Evolutionary conservation across 2,329 filamentous ascomycete species (phyloP).

Genomic region (Zalaria obscura): DNA sequence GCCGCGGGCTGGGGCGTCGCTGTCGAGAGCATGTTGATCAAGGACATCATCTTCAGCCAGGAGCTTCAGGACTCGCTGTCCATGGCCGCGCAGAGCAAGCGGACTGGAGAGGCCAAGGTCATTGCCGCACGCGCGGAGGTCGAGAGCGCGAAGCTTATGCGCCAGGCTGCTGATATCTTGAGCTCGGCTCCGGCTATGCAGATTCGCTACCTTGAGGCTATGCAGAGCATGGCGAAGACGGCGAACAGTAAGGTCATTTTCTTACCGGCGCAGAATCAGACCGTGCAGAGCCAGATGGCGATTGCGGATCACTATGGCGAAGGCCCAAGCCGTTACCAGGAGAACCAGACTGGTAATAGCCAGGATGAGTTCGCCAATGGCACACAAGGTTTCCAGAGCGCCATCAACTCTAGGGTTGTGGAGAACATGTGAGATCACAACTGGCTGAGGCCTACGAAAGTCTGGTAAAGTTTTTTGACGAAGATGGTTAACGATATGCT

Average conservation of each 20-base stretch:
- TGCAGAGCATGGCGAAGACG: conserved; percentile 96
- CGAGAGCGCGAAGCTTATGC: conserved; percentile 87
- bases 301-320: conserved; percentile 38
- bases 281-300: conserved; percentile 39
- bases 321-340: conserved; percentile 35
- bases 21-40: conserved; percentile 97
- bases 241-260: conserved; percentile 83
- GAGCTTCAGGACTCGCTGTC: conserved; percentile 92
- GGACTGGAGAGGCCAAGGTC: conserved; percentile 95
- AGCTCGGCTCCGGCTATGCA: conserved; percentile 92
- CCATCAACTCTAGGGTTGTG: conserved; percentile 67
- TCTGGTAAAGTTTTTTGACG: no score
- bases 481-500: no score
- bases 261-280: conserved; percentile 49
- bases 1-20: conserved; percentile 87
- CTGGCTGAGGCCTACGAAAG: no score
- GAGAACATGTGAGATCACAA: conserved; percentile 59
- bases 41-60: conserved; percentile 94
- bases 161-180: conserved; percentile 81
- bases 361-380: conserved; percentile 22
- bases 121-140: conserved; percentile 95
- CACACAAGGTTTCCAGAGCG: conserved; percentile 54
- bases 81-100: conserved; percentile 97
- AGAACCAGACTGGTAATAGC: conserved; percentile 8
- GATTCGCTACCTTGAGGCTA: conserved; percentile 93